Evolutionary conservation across 305 asterid genomes (phyloP).

Genomic region (Rubia occidens): DNA sequence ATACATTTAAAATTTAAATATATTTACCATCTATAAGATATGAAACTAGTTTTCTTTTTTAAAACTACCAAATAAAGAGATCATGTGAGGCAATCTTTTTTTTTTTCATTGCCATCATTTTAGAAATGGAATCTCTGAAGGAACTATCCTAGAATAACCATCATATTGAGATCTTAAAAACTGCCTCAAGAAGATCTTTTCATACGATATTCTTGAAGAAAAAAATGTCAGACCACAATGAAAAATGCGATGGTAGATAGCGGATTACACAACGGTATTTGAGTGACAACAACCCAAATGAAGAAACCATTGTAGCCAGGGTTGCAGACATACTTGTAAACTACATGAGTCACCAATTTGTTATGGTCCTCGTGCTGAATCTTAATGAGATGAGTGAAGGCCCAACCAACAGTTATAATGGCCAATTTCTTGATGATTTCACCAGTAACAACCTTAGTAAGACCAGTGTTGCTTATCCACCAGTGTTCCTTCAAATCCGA

Average conservation of each 20-base stretch:
- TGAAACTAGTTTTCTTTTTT: too few species aligned
- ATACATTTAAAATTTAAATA: too few species aligned
- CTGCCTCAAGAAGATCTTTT: conserved; percentile 71
- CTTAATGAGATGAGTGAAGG: conserved; percentile 77
- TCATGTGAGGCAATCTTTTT: too few species aligned
- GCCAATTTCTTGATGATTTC: conserved; percentile 69
- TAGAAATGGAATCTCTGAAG: conserved; percentile 71
- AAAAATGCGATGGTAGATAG: conserved; percentile 49
- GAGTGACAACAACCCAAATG: conserved; percentile 79
- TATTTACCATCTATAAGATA: too few species aligned
- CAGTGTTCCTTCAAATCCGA: conserved; percentile 61
- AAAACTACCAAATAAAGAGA: too few species aligned
- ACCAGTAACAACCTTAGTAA: conserved; percentile 55
- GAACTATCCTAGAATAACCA: conserved; percentile 46
- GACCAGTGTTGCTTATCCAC: conserved; percentile 57
- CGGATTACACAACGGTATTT: conserved; percentile 79
- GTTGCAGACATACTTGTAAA: conserved; percentile 51
- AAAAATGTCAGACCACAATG: conserved; percentile 63
- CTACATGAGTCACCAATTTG: conserved; percentile 57
- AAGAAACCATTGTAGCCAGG: conserved; percentile 85
- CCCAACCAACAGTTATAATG: conserved; percentile 69
- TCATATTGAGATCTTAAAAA: conserved; percentile 55
- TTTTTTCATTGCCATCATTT: conserved; percentile 27
- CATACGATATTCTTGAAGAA: conserved; percentile 56
- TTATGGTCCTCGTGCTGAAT: conserved; percentile 53